Evolutionary conservation across 495 filamentous ascomycete genomes (phyloP), one percentile per base, ranked within the genome.

Genomic region (Penicillium bovifimosum): DNA sequence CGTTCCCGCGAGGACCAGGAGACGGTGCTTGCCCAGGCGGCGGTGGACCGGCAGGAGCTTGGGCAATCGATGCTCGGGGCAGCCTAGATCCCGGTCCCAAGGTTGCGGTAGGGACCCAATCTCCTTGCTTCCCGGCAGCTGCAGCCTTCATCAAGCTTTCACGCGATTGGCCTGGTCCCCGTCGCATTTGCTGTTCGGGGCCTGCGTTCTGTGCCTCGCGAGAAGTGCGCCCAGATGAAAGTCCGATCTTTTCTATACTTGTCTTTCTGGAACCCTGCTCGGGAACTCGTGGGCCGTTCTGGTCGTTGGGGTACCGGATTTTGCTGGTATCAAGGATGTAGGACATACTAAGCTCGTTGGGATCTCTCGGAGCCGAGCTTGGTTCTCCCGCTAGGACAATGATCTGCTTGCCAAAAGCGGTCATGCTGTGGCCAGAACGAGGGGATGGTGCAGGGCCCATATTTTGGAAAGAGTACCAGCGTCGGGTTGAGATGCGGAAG

Each of bases 401-500:
- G 52, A 99, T 84, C 43, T 91, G 86, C 60, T 95, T 95, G 5
- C 87, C 88, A 58, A 89, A 89, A 5, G 91, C 84, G 0, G 95
- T 97, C 93, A 97, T 97, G 66, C 90, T 95, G 66, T 99, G 95
- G 0, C 95, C 95, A 16, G 91, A 96, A 40, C 95, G 77, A 16
- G 93, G 86, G 6, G 91, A 96, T 0, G 95, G 95, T 3, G 91
- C 91, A 1, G 90, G 92, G 0, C 95, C 95, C 95, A 99, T 99
- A 60, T 99, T 99, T 62, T 97, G 95, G 72, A 99, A 99, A 9
- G 92, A 97, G 64, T 96, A 99, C 95, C 95, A 99, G 33, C 95
- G 85, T 50, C 86, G 83, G 6, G 88, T 87, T 2, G 85, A 81
- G 54, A 99, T 97, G 18, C 91, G 83, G 71, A 99, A 99, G 2